Evolutionary conservation across 176 grass and related monocot genomes (phyloP).

Genomic region (Poa pratensis): DNA sequence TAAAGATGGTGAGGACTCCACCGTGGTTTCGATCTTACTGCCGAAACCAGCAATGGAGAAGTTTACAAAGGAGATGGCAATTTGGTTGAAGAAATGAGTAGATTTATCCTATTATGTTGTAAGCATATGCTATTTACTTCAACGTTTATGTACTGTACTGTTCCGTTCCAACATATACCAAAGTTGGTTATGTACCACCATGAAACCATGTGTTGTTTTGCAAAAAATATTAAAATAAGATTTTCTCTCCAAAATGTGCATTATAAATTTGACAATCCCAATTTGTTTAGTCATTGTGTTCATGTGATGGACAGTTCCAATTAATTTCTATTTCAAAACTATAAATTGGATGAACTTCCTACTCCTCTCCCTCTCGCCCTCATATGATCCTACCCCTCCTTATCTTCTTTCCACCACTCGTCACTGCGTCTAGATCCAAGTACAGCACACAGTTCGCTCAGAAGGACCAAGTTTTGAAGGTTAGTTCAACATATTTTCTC

Average conservation of each 20-base stretch:
- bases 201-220: neutral
- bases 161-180: neutral
- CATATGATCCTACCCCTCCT: too few species aligned
- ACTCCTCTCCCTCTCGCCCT: too few species aligned
- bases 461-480: too few species aligned
- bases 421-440: too few species aligned
- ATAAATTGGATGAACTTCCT: too few species aligned
- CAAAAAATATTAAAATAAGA: neutral
- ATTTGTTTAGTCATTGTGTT: neutral
- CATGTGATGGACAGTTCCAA: neutral
- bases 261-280: neutral
- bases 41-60: constrained; percentile 1
- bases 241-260: neutral
- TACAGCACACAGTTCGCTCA: too few species aligned
- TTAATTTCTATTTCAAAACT: neutral
- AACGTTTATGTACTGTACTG: neutral
- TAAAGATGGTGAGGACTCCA: constrained; percentile 5
- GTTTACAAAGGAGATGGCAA: constrained; percentile 13
- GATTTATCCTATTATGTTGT: neutral
- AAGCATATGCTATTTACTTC: neutral
- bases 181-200: constrained; percentile 1
- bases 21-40: neutral
- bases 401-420: too few species aligned
- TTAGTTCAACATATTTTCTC: too few species aligned
- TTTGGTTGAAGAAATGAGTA: constrained; percentile 4